Base-by-base conservation (phyloP, 139 green algal genomes). In the Haematococcus sp. region DNA sequence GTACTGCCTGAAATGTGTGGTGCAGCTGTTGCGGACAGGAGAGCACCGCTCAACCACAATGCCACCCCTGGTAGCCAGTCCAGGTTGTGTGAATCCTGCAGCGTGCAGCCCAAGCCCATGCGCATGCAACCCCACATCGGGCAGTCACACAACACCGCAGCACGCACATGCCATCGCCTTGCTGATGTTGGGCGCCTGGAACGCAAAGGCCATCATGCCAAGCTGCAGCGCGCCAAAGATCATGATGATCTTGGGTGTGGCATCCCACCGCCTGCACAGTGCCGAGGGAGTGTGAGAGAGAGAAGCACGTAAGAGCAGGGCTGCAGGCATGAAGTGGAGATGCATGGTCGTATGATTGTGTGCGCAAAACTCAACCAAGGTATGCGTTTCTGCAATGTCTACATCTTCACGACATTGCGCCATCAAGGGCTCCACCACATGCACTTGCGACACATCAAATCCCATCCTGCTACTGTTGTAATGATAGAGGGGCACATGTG, bases 231-330 rank as follows among this genome's bases (percentile, higher is more conserved):
- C 79, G 19, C 84, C 79, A 2, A 86, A 70, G 22, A 85, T 66
- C 40, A 85, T 76, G 56, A 90, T 83, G 23, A 90, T 74, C 61
- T 89, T 83, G 49, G 84, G 84, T 0, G 84, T 87, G 34, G 84
- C 84, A 33, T 89, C 84, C 84, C 84, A 89, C 27, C 84, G 84
- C 78, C 78, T 83, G 81, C 51, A 28, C n/a, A 13, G 27, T 13
- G n/a, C n/a, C n/a, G n/a, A n/a, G n/a, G n/a, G n/a, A n/a, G n/a
- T n/a, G n/a, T 23, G 15, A 15, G 15, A 23, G 46, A 27, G 9
- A 30, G 60, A 68, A 68, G 13, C 31, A 28, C 15, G 23, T 13
- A 19, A 32, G 27, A 63, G 15, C 13, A n/a, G n/a, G n/a, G 55
- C 15, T 33, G 55, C n/a, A 33, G 55, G n/a, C 58, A 65, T 17